A percentile compares a stretch with the other conserved stretches of the same genome.
Conservation (phyloP, 345 rosid species). For the Boechera stricta region DNA sequence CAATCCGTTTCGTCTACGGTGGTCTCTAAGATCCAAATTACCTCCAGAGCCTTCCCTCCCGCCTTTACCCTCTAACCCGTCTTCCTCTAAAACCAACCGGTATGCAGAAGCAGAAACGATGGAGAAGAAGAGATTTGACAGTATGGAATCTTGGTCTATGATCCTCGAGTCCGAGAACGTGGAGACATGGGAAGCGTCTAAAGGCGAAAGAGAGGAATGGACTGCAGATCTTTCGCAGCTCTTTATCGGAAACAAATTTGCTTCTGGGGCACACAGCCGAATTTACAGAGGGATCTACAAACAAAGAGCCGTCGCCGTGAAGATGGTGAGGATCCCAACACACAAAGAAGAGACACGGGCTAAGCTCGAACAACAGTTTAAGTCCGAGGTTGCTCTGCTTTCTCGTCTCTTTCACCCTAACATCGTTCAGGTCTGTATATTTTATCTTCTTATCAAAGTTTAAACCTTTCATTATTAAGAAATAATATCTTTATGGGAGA, state of each 20-base stretch:
- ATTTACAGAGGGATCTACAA: conserved; percentile 95
- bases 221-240: conserved; percentile 98
- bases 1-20: conserved; percentile 66
- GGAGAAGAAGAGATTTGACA: conserved; percentile 93
- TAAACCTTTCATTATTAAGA: conserved; percentile 1
- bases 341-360: conserved; percentile 81
- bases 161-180: conserved; percentile 93
- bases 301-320: conserved; percentile 97
- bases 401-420: conserved; percentile 95
- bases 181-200: conserved; percentile 89
- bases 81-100: conserved; percentile 58
- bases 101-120: conserved; percentile 69
- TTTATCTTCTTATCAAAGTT: conserved; percentile 1
- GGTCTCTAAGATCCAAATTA: conserved; percentile 57
- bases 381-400: conserved; percentile 92
- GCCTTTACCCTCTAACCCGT: conserved; percentile 46
- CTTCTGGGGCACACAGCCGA: conserved; percentile 93
- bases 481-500: not conserved
- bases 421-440: conserved; percentile 68
- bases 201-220: conserved; percentile 95
- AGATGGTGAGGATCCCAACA: conserved; percentile 95
- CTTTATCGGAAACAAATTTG: conserved; percentile 96
- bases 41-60: conserved; percentile 28
- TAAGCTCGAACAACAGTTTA: conserved; percentile 91
- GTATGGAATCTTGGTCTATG: conserved; percentile 99